phyloP scores from a whole-genome alignment of 352 stramenopile genomes.

The Phytophthora tubulina region DNA sequence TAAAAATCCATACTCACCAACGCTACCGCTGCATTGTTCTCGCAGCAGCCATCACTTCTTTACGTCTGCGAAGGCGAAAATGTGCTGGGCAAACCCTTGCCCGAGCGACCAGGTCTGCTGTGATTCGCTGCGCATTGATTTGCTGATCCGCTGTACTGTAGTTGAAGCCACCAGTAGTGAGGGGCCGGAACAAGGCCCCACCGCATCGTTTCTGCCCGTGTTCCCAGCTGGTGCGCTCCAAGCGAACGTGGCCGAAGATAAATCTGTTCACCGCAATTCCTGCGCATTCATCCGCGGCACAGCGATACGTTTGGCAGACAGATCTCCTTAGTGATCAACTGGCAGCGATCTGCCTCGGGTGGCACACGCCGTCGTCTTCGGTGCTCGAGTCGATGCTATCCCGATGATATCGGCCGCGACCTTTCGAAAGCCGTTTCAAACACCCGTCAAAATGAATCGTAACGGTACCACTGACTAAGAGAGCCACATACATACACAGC shows the following conservation, averaged over 20 bases:
- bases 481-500: background rate
- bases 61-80: background rate
- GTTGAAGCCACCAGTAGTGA: slow-evolving; percentile 1
- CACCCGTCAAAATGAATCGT: background rate
- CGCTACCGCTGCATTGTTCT: background rate
- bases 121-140: background rate
- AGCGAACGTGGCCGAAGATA: background rate
- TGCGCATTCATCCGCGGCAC: background rate
- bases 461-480: background rate
- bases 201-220: slow-evolving; percentile 1
- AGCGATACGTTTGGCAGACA: background rate
- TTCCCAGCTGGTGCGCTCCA: slow-evolving; percentile 8
- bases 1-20: too few relatives aligned
- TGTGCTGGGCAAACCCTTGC: slow-evolving; percentile 1
- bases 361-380: background rate
- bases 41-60: background rate
- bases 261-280: background rate
- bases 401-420: background rate
- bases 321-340: background rate
- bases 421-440: background rate
- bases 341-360: background rate
- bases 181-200: slow-evolving; percentile 1
- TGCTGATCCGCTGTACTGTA: slow-evolving; percentile 3
- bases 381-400: background rate
- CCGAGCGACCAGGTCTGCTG: background rate